Base-by-base conservation (phyloP, 495 filamentous ascomycete species). In the Lasiosphaeria ovina region DNA sequence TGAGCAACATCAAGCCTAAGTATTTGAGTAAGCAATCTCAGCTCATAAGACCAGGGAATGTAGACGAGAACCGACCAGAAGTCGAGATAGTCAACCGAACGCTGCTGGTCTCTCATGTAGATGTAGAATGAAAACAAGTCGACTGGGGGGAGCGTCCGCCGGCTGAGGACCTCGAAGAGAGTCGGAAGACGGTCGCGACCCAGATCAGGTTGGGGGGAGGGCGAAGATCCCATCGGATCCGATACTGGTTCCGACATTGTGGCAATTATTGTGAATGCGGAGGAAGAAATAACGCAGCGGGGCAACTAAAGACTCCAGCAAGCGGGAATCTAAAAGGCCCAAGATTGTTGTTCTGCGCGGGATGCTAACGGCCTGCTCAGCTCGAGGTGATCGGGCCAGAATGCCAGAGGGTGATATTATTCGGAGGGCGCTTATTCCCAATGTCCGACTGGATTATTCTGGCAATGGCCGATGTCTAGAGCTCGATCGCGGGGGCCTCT, bases 91-190 rank as follows among this genome's bases (percentile, higher is more conserved):
- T 99, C 94, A 8, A 99, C 92, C 4, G 93, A 96, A 71, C 93
- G 85, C 71, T 98, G 93, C 76, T 97, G 92, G 72, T 99, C 95
- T 58, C 94, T 84, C 94, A 99, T 99, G 76, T 96, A 99, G 67
- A 99, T 98, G 80, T 98, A 98, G 80, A 98, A 98, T 3, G 93
- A 96, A 78, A 94, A 98, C 10, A 99, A 83, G 72, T 98, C 95
- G 42, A 98, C 93, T 0, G 94, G 94, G 49, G 95, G 87, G 17
- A 93, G 81, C 3, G 94, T 99, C 49, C 90, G 85, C 55, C 95
- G 85, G 66, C 91, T 95, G 42, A 99, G 81, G 42, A 98, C 94
- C 72, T 99, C 94, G 71, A 94, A 96, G 44, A 98, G 86, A 0
- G 90, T 97, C 16, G 94, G 94, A 10, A 99, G 83, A 42, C 94